Base-by-base conservation (phyloP, 208 protist species). In the Dictyostelium gargantuum region DNA sequence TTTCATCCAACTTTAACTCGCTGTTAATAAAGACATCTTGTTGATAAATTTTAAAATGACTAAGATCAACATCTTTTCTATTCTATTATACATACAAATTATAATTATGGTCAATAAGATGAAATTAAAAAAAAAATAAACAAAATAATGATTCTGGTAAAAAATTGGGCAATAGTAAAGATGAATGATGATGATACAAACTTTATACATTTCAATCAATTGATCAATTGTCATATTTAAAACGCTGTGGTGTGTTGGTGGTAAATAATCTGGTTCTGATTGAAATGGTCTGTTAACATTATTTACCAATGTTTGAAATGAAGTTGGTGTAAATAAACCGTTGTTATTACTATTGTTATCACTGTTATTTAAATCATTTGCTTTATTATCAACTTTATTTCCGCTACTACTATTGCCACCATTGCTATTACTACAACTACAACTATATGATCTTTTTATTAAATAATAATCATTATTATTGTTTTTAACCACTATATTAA, bases 11-110 rank as follows among this genome's bases (percentile, higher is more conserved):
- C 38, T 74, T 91, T 38, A 91, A 58, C 70, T 91, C 85, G 58
- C 76, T 80, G 58, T 91, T 91, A 26, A 91, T 82, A 75, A 80
- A 93, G 46, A 93, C 89, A 93, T 93, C 80, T 32, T 93, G 85
- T 80, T 44, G 46, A 44, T 85, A 61, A 3, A 61, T 35, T 76
- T 61, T 85, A 61, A 85, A 61, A 76, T 75, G 32, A 61, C 63
- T 76, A 44, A 85, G 46, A 48, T 85, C 80, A 38, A 72, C 17
- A 17, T 6, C 9, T 32, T 85, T 11, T 85, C 46, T 85, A 61
- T 85, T 85, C 63, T 85, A 35, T 76, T 73, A n/a, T n/a, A 74
- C 11, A 46, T 23, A 74, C 15, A n/a, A 46, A 48, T 70, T n/a
- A n/a, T n/a, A n/a, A n/a, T n/a, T n/a, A n/a, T n/a, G n/a, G n/a